Base-by-base conservation (phyloP, 306 rosid genomes). In the Hylodesmum podocarpum region DNA sequence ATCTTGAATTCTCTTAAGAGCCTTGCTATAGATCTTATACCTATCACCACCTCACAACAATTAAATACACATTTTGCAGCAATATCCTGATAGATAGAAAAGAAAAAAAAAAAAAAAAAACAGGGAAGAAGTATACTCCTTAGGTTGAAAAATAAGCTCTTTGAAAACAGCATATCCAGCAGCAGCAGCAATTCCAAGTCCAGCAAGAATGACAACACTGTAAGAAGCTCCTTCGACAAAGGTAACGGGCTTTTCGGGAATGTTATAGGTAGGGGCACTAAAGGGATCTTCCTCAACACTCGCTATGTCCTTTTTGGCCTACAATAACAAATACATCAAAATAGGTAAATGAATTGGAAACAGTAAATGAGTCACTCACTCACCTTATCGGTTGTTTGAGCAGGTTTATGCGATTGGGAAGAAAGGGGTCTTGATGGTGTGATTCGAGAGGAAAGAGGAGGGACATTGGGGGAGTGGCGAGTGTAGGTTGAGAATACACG, bases 141-240 rank as follows among this genome's bases (percentile, higher is more conserved):
- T 96, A 0, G 98, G 99, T 84, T 93, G 88, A 83, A 92, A 91
- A 58, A 96, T 89, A 77, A 96, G 99, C 82, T 92, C 99, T 73
- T 89, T 92, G 80, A 96, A 93, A 82, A 96, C 98, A 31, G 91
- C 94, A 79, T 92, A 93, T 86, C 90, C 98, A 0, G 99, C 99
- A 14, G 91, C 90, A 50, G 84, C 94, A 13, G 94, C 94, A 73
- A 94, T 15, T 72, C 98, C 98, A 59, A 91, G 92, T 79, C 97
- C 98, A 0, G 84, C 89, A 66, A 94, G 91, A 83, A 94, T 94
- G 86, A 91, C 73, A 61, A 91, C 43, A 78, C 89, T 83, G 84
- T 89, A 91, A 85, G 97, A 91, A 36, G 98, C 96, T 18, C 97
- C 97, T 76, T 88, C 97, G 9, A 87, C 87, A 79, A 91, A 94